phyloP scores from a whole-genome alignment of 73 alveolate genomes.

The Uronychia binucleata region DNA sequence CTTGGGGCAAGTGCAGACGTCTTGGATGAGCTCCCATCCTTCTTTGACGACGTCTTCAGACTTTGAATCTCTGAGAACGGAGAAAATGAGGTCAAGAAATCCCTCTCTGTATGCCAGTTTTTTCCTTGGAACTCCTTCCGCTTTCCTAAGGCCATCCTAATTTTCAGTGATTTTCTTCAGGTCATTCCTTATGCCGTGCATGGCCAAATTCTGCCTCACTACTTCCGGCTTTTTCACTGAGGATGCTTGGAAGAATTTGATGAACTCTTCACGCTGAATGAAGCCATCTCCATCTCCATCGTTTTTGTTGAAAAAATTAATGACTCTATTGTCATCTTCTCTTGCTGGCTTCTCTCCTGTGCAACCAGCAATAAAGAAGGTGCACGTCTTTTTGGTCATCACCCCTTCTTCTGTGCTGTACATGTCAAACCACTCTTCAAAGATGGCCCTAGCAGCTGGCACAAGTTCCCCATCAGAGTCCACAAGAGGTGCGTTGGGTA shows the following conservation, averaged over 20 bases:
- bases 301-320: neutral
- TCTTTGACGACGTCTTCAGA: slow-evolving; percentile 3
- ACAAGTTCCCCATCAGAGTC: slow-evolving; percentile 39
- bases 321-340: slow-evolving; percentile 5
- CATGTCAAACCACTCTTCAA: slow-evolving; percentile 62
- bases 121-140: slow-evolving; percentile 71
- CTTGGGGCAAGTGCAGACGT: slow-evolving; percentile 69
- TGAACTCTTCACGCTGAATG: slow-evolving; percentile 32
- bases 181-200: slow-evolving; percentile 74
- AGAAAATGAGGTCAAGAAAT: slow-evolving; percentile 64
- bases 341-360: slow-evolving; percentile 5
- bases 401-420: slow-evolving; percentile 33
- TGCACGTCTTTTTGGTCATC: slow-evolving; percentile 11
- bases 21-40: slow-evolving; percentile 67
- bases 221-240: slow-evolving; percentile 58
- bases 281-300: slow-evolving; percentile 15
- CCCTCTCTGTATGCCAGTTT: slow-evolving; percentile 57
- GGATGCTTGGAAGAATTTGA: slow-evolving; percentile 70
- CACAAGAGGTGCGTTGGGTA: slow-evolving; percentile 21
- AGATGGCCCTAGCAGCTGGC: slow-evolving; percentile 68
- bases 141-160: slow-evolving; percentile 40
- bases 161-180: slow-evolving; percentile 56
- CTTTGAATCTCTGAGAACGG: slow-evolving; percentile 17
- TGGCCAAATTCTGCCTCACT: slow-evolving; percentile 76
- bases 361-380: neutral